Percentiles rank a stretch among this genome's conserved stretches.
Conservation (phyloP, 2,329 filamentous ascomycete genomes). For the Penicillium sp. region DNA sequence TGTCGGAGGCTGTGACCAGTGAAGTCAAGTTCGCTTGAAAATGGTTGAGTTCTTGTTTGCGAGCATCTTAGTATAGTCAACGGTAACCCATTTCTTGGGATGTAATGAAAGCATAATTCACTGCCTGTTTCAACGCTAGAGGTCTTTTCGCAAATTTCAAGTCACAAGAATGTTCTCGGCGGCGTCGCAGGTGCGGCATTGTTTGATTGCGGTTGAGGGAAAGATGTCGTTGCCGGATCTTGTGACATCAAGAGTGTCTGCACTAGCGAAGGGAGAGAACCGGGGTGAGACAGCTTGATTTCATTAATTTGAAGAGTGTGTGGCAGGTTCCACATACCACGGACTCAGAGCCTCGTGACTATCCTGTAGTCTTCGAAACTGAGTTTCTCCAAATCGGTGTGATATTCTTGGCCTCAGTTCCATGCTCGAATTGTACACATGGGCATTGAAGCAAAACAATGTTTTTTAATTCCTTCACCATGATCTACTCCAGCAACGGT, state of each 20-base stretch:
- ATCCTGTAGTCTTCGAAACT: conserved; percentile 25
- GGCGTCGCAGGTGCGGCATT: conserved; percentile 8
- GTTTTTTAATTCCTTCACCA: neutral
- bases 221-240: conserved; percentile 9
- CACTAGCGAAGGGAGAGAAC: conserved; percentile 18
- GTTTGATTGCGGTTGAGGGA: conserved; percentile 17
- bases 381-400: conserved; percentile 29
- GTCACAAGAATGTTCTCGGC: conserved; percentile 7
- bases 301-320: conserved; percentile 16
- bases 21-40: neutral
- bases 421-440: neutral
- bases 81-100: neutral
- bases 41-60: neutral
- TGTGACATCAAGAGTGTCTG: conserved; percentile 1
- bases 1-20: neutral
- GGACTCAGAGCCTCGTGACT: conserved; percentile 23
- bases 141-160: conserved; percentile 17
- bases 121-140: conserved; percentile 11
- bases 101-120: neutral
- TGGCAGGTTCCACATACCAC: conserved; percentile 35
- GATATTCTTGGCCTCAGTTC: conserved; percentile 11
- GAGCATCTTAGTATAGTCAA: neutral
- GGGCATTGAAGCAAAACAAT: neutral
- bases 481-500: conserved; percentile 25
- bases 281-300: conserved; percentile 21